Evolutionary conservation across 2,329 filamentous ascomycete genomes (phyloP).

Genomic region (Pseudogymnoascus sp.): DNA sequence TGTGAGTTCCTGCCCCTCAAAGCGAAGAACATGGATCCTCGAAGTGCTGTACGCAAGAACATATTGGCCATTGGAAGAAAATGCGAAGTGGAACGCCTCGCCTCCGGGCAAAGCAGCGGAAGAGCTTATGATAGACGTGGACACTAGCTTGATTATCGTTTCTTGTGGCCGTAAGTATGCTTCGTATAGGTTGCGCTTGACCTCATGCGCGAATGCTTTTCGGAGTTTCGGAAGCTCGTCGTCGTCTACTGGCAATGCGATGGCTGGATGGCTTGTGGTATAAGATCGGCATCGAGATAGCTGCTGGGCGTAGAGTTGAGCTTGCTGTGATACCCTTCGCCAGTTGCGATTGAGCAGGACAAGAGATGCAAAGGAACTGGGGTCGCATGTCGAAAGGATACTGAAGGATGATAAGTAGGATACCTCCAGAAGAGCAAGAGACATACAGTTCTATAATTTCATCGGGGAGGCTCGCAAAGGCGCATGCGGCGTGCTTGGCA

Average conservation of each 20-base stretch:
- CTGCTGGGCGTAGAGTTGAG: conserved; percentile 56
- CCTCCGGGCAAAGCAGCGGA: conserved; percentile 72
- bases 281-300: conserved; percentile 55
- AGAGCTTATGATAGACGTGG: conserved; percentile 68
- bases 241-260: conserved; percentile 34
- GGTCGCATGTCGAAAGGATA: conserved; percentile 23
- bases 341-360: conserved; percentile 59
- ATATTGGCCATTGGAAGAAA: conserved; percentile 67
- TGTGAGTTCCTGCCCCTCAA: conserved; percentile 49
- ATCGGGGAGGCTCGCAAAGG: conserved; percentile 54
- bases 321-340: conserved; percentile 55
- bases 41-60: conserved; percentile 80
- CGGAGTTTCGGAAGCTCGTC: conserved; percentile 53
- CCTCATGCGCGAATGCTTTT: conserved; percentile 58
- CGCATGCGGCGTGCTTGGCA: conserved; percentile 21
- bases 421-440: conserved; percentile 11
- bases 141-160: conserved; percentile 72
- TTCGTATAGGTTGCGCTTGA: conserved; percentile 71
- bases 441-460: conserved; percentile 65
- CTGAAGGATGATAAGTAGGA: conserved; percentile 11
- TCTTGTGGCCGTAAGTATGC: conserved; percentile 63
- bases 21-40: conserved; percentile 70
- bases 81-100: conserved; percentile 77
- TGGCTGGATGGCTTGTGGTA: conserved; percentile 39
- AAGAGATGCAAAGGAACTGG: conserved; percentile 60